Conservation (phyloP, 352 stramenopile genomes). For the Saprolegnia diclina region DNA sequence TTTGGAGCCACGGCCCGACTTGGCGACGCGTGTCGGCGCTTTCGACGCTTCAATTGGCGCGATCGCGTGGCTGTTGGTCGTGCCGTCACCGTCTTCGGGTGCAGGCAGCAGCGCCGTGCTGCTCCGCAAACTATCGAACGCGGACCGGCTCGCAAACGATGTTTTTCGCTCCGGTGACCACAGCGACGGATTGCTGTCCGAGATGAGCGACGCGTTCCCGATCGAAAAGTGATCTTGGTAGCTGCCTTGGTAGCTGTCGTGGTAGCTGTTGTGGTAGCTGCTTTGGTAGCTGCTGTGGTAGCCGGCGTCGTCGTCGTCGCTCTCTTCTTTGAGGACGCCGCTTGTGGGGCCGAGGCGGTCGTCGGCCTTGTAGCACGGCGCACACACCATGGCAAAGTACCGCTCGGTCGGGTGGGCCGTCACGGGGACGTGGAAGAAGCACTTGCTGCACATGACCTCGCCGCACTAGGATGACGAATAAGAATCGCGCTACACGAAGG, state of each 20-base stretch:
- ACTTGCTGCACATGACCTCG: conserved; percentile 83
- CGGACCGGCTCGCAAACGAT: neutral
- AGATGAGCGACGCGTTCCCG: neutral
- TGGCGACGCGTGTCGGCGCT: neutral
- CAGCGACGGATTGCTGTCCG: neutral
- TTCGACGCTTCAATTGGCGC: neutral
- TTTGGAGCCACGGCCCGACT: conserved; percentile 10
- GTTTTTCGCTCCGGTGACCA: neutral
- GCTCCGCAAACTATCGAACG: conserved; percentile 3
- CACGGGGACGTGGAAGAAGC: conserved; percentile 26
- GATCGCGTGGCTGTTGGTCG: too few relatives aligned
- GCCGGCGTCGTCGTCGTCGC: neutral
- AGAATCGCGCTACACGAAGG: neutral
- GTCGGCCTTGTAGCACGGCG: neutral
- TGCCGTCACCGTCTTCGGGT: neutral
- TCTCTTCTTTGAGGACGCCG: neutral
- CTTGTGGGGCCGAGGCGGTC: neutral
- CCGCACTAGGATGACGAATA: conserved; percentile 45
- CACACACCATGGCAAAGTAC: conserved; percentile 1
- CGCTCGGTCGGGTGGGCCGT: neutral
- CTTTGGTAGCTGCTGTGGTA: neutral
- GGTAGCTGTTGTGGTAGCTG: neutral
- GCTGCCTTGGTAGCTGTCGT: neutral
- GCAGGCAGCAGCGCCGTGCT: neutral
- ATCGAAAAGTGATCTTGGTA: neutral